These are phyloP conservation scores for Bidens hawaiensis DNA, from an alignment of 140 eudicot genomes.

Conservation along the genomic window DNA sequence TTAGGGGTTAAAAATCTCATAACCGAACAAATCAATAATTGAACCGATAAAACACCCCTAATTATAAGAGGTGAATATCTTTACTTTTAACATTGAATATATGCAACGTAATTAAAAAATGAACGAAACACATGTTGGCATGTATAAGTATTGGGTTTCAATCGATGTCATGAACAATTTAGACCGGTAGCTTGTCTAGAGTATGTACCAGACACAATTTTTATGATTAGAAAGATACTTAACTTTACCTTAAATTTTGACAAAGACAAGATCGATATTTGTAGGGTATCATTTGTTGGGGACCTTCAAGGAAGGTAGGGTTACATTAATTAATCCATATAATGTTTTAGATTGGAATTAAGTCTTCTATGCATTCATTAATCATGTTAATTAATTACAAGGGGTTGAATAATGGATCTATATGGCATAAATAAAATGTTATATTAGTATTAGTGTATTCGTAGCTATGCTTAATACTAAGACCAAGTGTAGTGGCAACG, in stretches of 20 bases:
- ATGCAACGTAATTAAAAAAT: neutral
- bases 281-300: neutral
- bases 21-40: no score
- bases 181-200: conserved; percentile 1
- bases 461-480: no score
- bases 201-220: conserved; percentile 5
- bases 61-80: neutral
- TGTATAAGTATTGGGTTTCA: neutral
- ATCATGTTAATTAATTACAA: neutral
- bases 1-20: no score
- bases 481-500: no score
- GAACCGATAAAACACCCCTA: no score
- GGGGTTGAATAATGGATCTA: neutral
- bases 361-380: neutral
- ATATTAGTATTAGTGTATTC: no score
- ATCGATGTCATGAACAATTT: neutral
- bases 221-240: neutral
- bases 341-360: neutral
- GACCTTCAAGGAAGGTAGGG: neutral
- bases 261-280: conserved; percentile 3
- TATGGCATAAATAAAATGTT: no score
- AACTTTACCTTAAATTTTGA: neutral
- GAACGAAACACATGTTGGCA: neutral
- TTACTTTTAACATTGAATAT: neutral
- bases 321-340: neutral